Evolutionary conservation across 2,329 filamentous ascomycete species (phyloP).

Genomic region (Phyllosticta citrichinensis): DNA sequence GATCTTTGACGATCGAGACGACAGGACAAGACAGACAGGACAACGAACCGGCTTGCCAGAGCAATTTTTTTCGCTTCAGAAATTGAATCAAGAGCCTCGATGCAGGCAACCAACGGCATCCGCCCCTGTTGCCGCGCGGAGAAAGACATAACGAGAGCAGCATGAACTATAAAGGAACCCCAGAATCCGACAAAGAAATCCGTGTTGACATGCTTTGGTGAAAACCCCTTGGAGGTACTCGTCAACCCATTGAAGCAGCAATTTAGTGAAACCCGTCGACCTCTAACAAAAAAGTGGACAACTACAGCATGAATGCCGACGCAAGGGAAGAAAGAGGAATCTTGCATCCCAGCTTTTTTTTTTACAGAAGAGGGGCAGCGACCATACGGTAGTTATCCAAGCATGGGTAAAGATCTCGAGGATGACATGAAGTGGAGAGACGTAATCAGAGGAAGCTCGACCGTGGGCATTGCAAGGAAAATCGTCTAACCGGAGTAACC

Average conservation of each 20-base stretch:
- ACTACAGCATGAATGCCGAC: conserved; percentile 10
- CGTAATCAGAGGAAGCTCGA: conserved; percentile 6
- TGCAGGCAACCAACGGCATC: neutral
- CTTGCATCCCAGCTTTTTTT: conserved; percentile 12
- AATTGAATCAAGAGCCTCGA: neutral
- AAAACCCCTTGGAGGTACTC: conserved; percentile 5
- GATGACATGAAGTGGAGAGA: conserved; percentile 5
- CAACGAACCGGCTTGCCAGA: neutral
- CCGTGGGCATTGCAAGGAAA: conserved; percentile 6
- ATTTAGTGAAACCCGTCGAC: conserved; percentile 10
- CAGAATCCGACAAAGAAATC: conserved; percentile 8
- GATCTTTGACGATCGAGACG: neutral
- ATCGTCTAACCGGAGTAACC: conserved; percentile 47
- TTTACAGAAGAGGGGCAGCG: conserved; percentile 10
- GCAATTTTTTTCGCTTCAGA: neutral
- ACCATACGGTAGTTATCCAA: conserved; percentile 11
- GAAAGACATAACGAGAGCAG: neutral
- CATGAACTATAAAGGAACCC: conserved; percentile 9
- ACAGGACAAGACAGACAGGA: neutral
- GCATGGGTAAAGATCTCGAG: conserved; percentile 8
- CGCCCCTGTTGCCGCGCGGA: neutral
- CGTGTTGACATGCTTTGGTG: conserved; percentile 10
- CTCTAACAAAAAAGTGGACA: conserved; percentile 9
- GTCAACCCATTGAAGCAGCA: conserved; percentile 10
- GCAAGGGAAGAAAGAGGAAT: conserved; percentile 8